Evolutionary conservation across 2,329 filamentous ascomycete species (phyloP).

Genomic region (Trichoderma harzianum): DNA sequence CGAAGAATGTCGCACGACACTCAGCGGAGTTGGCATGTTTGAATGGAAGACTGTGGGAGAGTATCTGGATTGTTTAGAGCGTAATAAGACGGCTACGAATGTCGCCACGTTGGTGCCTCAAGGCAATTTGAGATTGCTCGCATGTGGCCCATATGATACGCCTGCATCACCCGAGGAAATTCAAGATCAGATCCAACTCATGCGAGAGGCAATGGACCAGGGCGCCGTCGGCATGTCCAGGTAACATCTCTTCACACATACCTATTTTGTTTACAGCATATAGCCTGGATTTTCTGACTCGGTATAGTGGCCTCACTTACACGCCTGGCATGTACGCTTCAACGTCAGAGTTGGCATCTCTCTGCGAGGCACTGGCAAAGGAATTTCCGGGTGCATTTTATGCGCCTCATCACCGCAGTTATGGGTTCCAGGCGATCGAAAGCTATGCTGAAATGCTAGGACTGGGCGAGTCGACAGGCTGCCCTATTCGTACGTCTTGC

Average conservation of each 20-base stretch:
- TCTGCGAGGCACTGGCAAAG: conserved; percentile 23
- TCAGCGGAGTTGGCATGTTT: conserved; percentile 21
- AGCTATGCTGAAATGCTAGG: conserved; percentile 27
- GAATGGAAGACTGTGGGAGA: conserved; percentile 25
- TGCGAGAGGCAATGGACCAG: conserved; percentile 24
- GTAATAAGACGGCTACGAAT: conserved; percentile 25
- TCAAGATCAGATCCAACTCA: conserved; percentile 22
- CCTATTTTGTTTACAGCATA: background rate
- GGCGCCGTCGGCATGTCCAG: conserved; percentile 27
- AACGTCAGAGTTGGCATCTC: conserved; percentile 24
- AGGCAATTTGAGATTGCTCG: conserved; percentile 25
- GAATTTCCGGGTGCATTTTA: conserved; percentile 26
- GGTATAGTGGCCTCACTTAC: conserved; percentile 24
- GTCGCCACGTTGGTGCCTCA: conserved; percentile 27
- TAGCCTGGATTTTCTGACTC: background rate
- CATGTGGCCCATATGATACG: conserved; percentile 25
- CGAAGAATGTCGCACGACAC: conserved; percentile 22
- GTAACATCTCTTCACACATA: background rate
- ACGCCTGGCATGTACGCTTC: conserved; percentile 29
- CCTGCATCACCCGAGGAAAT: conserved; percentile 21
- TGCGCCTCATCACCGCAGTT: conserved; percentile 27
- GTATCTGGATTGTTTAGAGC: conserved; percentile 25
- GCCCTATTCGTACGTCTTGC: conserved; percentile 24
- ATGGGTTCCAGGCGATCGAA: conserved; percentile 24
- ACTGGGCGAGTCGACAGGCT: conserved; percentile 24